Conservation (phyloP, 1,139 yeast genomes). For the Taphrina sp. region DNA sequence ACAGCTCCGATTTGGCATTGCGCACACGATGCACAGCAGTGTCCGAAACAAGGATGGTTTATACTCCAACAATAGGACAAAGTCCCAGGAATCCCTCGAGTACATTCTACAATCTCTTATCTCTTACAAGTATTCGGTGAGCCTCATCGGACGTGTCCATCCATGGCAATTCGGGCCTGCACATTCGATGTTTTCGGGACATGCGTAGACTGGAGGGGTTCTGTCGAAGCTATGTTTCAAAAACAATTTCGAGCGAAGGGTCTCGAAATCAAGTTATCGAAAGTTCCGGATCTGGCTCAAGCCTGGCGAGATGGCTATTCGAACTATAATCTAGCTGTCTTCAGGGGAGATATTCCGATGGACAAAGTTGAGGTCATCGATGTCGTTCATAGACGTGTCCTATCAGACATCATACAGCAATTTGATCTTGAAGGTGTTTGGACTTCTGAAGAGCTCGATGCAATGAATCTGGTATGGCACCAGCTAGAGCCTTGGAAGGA, state of each 20-base stretch:
- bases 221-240: slow-evolving; percentile 31
- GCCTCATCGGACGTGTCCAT: not conserved
- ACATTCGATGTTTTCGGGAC: slow-evolving; percentile 38
- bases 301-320: slow-evolving; percentile 37
- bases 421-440: slow-evolving; percentile 18
- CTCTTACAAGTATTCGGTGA: not conserved
- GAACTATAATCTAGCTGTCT: slow-evolving; percentile 26
- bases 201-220: slow-evolving; percentile 38
- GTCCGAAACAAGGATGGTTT: not conserved
- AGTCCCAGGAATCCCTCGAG: not conserved
- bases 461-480: slow-evolving; percentile 36
- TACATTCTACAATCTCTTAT: not conserved
- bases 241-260: slow-evolving; percentile 11
- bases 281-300: slow-evolving; percentile 31
- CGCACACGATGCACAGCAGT: not conserved
- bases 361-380: slow-evolving; percentile 34
- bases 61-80: not conserved
- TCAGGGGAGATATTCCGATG: slow-evolving; percentile 1
- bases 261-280: not conserved
- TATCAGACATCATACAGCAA: slow-evolving; percentile 28
- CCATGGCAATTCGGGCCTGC: slow-evolving; percentile 34
- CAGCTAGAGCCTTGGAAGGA: slow-evolving; percentile 36
- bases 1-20: not conserved
- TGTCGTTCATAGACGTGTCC: slow-evolving; percentile 32
- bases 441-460: slow-evolving; percentile 33